A percentile compares a stretch with the other conserved stretches of the same genome.
These are phyloP conservation scores for Russula vinacea DNA, from an alignment of 768 basidiomycete genomes.

Conservation along the genomic window DNA sequence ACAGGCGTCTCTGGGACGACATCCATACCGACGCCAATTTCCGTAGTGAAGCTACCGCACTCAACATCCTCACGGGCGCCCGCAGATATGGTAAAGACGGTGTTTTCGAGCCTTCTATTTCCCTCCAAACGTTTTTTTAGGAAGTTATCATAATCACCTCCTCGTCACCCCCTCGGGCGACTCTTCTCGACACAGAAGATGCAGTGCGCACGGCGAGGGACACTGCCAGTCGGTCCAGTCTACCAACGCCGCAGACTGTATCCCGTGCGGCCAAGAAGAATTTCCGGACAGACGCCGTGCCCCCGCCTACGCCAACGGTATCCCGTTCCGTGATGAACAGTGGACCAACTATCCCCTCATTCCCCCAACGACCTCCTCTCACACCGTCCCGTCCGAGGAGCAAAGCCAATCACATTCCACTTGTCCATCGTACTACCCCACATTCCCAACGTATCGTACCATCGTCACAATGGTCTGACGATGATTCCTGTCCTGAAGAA, in stretches of 20 bases:
- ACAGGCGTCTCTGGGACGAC: background rate
- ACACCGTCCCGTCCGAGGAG: slow-evolving; percentile 18
- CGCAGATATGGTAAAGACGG: slow-evolving; percentile 2
- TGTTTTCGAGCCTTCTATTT: background rate
- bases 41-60: background rate
- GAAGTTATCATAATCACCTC: background rate
- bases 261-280: background rate
- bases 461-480: slow-evolving; percentile 24
- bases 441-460: slow-evolving; percentile 26
- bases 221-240: background rate
- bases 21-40: slow-evolving; percentile 16
- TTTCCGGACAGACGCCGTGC: background rate
- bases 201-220: background rate
- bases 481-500: background rate
- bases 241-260: slow-evolving; percentile 17
- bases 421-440: slow-evolving; percentile 11
- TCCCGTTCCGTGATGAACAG: background rate
- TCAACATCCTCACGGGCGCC: background rate
- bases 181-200: background rate
- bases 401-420: background rate
- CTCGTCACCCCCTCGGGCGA: background rate
- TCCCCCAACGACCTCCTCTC: background rate
- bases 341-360: slow-evolving; percentile 2
- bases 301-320: background rate
- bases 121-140: slow-evolving; percentile 6